Conservation (phyloP, 169 alveolate species). For the Eimeria brunetti region DNA sequence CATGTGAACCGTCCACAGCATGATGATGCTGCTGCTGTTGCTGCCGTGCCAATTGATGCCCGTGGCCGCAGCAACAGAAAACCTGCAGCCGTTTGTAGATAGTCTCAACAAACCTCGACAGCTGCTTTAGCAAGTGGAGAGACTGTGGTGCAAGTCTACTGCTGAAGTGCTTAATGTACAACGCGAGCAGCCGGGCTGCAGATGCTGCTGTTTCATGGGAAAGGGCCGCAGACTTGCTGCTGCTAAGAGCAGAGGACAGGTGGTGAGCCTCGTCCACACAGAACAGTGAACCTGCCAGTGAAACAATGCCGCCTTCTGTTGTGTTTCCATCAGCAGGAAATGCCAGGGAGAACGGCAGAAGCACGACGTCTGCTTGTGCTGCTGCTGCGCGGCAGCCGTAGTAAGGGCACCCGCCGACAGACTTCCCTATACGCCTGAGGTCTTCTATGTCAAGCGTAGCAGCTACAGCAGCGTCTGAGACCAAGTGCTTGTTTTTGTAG, state of each 20-base stretch:
- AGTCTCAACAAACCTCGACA: slow-evolving; percentile 3
- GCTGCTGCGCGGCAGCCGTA: slow-evolving; percentile 48
- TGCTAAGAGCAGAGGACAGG: slow-evolving; percentile 43
- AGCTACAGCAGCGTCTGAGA: slow-evolving; percentile 29
- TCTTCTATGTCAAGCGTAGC: slow-evolving; percentile 47
- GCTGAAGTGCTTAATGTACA: background rate
- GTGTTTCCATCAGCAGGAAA: slow-evolving; percentile 24
- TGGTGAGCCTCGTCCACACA: slow-evolving; percentile 78
- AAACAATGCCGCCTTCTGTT: background rate
- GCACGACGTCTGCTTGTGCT: slow-evolving; percentile 50
- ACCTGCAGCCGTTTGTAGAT: slow-evolving; percentile 1
- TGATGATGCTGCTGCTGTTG: slow-evolving; percentile 37
- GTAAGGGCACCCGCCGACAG: slow-evolving; percentile 60
- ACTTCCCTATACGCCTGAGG: background rate
- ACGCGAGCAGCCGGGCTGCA: background rate
- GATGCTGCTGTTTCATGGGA: slow-evolving; percentile 11
- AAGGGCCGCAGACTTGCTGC: slow-evolving; percentile 36
- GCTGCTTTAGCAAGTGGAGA: slow-evolving; percentile 50
- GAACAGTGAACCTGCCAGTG: slow-evolving; percentile 24
- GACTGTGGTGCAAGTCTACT: slow-evolving; percentile 43
- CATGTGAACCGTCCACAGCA: background rate
- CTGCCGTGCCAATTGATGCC: slow-evolving; percentile 16
- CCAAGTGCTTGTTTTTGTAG: slow-evolving; percentile 17
- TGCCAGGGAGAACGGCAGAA: slow-evolving; percentile 64
- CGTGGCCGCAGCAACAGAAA: slow-evolving; percentile 49